Conservation (phyloP, 345 rosid species). For the Gossypium sturtianum region DNA sequence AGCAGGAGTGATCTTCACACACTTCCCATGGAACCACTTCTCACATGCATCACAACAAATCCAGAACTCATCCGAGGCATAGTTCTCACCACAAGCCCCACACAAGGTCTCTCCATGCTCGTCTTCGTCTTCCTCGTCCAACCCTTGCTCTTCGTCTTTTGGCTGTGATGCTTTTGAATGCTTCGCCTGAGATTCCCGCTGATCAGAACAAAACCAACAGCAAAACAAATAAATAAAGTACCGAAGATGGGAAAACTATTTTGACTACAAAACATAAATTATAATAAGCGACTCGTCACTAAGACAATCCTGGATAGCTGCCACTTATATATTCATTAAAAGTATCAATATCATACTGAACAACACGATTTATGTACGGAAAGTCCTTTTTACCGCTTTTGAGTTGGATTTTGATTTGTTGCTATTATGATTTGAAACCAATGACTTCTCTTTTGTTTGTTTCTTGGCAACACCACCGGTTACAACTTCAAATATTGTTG, state of each 20-base stretch:
- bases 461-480: conserved; percentile 51
- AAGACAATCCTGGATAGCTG: neutral
- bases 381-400: conserved; percentile 22
- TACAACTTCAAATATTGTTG: conserved; percentile 62
- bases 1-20: conserved; percentile 66
- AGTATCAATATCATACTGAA: neutral
- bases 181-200: conserved; percentile 36
- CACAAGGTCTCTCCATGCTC: conserved; percentile 60
- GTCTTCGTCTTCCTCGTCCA: conserved; percentile 50
- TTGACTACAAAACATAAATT: neutral
- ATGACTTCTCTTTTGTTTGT: conserved; percentile 48
- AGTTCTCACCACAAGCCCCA: conserved; percentile 73
- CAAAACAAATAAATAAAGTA: neutral
- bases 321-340: neutral
- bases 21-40: conserved; percentile 75
- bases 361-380: neutral
- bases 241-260: neutral
- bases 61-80: conserved; percentile 73
- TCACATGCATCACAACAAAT: conserved; percentile 73
- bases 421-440: conserved; percentile 42
- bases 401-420: conserved; percentile 48
- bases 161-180: conserved; percentile 23
- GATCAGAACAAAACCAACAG: neutral
- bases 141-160: conserved; percentile 41
- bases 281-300: neutral